These are phyloP conservation scores for Phyllosticta citrichinensis DNA, from an alignment of 2,329 filamentous ascomycete species.

Conservation along the genomic window DNA sequence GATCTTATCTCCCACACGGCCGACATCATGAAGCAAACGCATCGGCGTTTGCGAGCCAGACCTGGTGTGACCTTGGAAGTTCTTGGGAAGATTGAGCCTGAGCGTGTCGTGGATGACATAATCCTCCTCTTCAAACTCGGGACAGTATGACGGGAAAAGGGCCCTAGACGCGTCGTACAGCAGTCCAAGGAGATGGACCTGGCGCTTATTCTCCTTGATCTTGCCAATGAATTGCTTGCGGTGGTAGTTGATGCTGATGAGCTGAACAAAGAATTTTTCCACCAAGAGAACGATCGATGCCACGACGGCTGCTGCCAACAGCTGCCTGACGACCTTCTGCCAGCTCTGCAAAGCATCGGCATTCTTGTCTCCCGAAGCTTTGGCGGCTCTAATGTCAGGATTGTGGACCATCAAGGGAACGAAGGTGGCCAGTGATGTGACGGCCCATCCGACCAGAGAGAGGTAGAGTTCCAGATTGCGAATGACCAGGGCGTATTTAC, in stretches of 20 bases:
- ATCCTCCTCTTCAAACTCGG: slow-evolving; percentile 85
- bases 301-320: slow-evolving; percentile 58
- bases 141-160: slow-evolving; percentile 86
- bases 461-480: slow-evolving; percentile 50
- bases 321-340: slow-evolving; percentile 48
- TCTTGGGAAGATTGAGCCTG: slow-evolving; percentile 52
- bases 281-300: slow-evolving; percentile 60
- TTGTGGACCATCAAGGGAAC: slow-evolving; percentile 24
- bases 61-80: slow-evolving; percentile 37
- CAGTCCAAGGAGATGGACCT: slow-evolving; percentile 68
- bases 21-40: slow-evolving; percentile 59
- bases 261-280: slow-evolving; percentile 71
- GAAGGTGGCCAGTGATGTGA: slow-evolving; percentile 51
- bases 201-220: slow-evolving; percentile 85
- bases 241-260: slow-evolving; percentile 79
- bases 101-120: slow-evolving; percentile 72
- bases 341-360: slow-evolving; percentile 31
- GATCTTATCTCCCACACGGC: slow-evolving; percentile 82
- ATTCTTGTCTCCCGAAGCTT: not conserved
- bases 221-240: slow-evolving; percentile 69
- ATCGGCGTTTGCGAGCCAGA: slow-evolving; percentile 65
- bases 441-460: slow-evolving; percentile 50
- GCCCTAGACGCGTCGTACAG: slow-evolving; percentile 84
- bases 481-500: slow-evolving; percentile 53
- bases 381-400: slow-evolving; percentile 17